Percentiles rank a stretch among this genome's conserved stretches.
These are phyloP conservation scores for Phymatotrichopsis omnivora DNA, from an alignment of 2,329 filamentous ascomycete genomes.

Conservation along the genomic window DNA sequence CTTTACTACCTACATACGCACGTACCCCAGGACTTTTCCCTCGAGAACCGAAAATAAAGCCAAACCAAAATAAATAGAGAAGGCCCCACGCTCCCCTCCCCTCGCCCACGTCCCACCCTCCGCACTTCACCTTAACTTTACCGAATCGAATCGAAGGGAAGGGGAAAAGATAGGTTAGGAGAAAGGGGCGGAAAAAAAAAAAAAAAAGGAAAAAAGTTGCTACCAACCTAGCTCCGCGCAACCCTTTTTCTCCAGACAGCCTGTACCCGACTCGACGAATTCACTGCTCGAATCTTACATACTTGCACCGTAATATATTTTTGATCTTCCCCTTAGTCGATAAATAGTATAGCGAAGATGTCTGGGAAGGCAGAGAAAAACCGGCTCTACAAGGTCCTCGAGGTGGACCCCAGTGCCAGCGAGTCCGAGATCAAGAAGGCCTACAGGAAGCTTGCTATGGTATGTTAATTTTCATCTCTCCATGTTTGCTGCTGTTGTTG, in stretches of 20 bases:
- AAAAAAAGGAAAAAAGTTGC: neutral
- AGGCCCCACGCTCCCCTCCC: too few relatives aligned
- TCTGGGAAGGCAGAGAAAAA: slow-evolving; percentile 27
- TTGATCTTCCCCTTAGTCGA: neutral
- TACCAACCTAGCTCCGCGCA: neutral
- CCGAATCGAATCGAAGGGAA: too few relatives aligned
- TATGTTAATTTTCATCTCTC: slow-evolving; percentile 11
- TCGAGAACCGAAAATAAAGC: too few relatives aligned
- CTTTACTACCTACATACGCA: too few relatives aligned
- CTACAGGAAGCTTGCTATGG: slow-evolving; percentile 29
- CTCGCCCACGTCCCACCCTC: too few relatives aligned
- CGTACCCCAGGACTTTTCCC: too few relatives aligned
- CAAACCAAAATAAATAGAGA: too few relatives aligned
- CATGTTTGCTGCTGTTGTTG: neutral
- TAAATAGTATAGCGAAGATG: slow-evolving; percentile 15
- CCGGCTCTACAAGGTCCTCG: slow-evolving; percentile 28
- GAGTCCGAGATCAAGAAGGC: slow-evolving; percentile 30
- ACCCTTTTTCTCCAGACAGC: neutral
- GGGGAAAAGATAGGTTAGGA: too few relatives aligned
- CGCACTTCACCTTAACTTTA: too few relatives aligned
- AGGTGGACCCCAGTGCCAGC: slow-evolving; percentile 19
- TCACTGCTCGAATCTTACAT: slow-evolving; percentile 1
- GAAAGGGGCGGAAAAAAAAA: too few relatives aligned
- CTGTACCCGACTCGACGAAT: neutral
- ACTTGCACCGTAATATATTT: neutral